phyloP scores from a whole-genome alignment of 2,329 filamentous ascomycete genomes.

The Chaetomiaceae sp. region DNA sequence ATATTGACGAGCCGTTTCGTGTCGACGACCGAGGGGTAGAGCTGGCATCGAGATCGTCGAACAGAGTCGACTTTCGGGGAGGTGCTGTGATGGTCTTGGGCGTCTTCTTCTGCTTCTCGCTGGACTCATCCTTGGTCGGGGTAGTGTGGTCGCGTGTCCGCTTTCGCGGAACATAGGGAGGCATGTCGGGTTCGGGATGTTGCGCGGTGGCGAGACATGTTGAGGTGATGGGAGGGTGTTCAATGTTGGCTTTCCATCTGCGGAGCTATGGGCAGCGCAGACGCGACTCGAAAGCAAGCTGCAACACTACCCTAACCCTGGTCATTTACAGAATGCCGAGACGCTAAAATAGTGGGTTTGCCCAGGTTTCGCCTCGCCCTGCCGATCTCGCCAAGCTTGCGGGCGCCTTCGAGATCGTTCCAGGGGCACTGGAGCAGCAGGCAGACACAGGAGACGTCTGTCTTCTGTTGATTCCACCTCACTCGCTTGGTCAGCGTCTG shows the following conservation, averaged over 20 bases:
- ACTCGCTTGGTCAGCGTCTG: slow-evolving; percentile 18
- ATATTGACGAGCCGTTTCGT: slow-evolving; percentile 38
- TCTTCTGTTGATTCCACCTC: not conserved
- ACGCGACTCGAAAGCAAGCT: no score
- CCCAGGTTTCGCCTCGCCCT: not conserved
- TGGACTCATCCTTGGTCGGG: slow-evolving; percentile 32
- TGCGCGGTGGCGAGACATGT: not conserved
- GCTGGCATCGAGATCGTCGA: slow-evolving; percentile 55
- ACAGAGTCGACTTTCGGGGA: slow-evolving; percentile 52
- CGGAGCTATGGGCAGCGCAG: no score
- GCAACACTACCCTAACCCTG: not conserved
- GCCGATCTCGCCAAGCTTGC: slow-evolving; percentile 11
- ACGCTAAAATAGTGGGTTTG: not conserved
- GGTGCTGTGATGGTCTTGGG: slow-evolving; percentile 27
- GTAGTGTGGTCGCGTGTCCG: slow-evolving; percentile 48
- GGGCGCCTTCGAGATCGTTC: slow-evolving; percentile 24
- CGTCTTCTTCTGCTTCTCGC: slow-evolving; percentile 24
- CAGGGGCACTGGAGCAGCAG: slow-evolving; percentile 5
- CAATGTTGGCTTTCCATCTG: not conserved
- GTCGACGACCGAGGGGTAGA: slow-evolving; percentile 39
- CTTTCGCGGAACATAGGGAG: slow-evolving; percentile 64
- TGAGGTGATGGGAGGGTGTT: not conserved
- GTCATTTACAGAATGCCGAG: not conserved
- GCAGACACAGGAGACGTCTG: not conserved
- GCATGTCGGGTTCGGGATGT: slow-evolving; percentile 45